These are phyloP conservation scores for Aspergillus baeticus DNA, from an alignment of 495 filamentous ascomycete genomes.

Conservation along the genomic window DNA sequence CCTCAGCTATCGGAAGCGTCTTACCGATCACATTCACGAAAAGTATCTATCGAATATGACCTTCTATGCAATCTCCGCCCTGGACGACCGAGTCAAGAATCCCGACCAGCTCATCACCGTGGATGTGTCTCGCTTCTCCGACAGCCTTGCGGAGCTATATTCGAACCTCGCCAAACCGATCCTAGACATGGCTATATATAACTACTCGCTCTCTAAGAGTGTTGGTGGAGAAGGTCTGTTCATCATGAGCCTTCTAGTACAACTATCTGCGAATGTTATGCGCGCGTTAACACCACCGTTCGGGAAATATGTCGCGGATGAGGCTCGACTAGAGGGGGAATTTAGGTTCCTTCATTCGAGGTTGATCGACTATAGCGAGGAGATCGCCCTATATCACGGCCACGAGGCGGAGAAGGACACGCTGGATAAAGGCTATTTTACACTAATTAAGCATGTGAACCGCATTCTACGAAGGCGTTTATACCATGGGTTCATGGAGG, in stretches of 20 bases:
- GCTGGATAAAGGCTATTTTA: conserved; percentile 97
- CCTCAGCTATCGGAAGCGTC: conserved; percentile 83
- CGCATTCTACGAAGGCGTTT: conserved; percentile 85
- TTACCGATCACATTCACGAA: conserved; percentile 90
- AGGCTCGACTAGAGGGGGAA: conserved; percentile 90
- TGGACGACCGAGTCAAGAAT: conserved; percentile 98
- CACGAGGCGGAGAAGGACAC: conserved; percentile 97
- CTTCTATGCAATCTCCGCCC: conserved; percentile 91
- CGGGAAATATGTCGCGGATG: conserved; percentile 96
- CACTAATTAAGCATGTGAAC: conserved; percentile 97
- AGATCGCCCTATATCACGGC: conserved; percentile 88
- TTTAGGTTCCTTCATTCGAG: conserved; percentile 94
- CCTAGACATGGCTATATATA: conserved; percentile 95
- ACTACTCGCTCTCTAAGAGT: conserved; percentile 84
- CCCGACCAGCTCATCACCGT: conserved; percentile 97
- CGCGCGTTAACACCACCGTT: conserved; percentile 95
- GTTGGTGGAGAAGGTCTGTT: conserved; percentile 94
- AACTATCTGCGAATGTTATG: conserved; percentile 91
- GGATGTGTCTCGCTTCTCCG: conserved; percentile 93
- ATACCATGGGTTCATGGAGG: conserved; percentile 98
- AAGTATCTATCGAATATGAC: conserved; percentile 95
- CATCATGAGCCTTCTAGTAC: conserved; percentile 90
- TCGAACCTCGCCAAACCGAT: conserved; percentile 96
- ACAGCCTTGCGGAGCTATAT: conserved; percentile 91
- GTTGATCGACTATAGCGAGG: conserved; percentile 92